phyloP scores from a whole-genome alignment of 1,284 basidiomycete genomes.

The Marasmius fiardii region DNA sequence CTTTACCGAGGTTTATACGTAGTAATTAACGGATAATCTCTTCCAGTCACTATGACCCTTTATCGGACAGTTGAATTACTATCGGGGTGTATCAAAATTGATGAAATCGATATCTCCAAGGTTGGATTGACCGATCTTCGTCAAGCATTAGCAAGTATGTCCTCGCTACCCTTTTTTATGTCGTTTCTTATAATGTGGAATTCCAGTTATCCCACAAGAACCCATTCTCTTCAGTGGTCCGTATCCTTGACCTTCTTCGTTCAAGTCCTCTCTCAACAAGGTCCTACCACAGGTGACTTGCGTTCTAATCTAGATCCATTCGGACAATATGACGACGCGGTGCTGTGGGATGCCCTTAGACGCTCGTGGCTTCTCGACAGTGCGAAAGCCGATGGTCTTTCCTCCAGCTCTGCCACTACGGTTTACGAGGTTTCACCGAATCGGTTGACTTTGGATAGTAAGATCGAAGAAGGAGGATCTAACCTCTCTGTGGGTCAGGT shows the following conservation, averaged over 20 bases:
- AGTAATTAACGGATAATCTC: slow-evolving; percentile 39
- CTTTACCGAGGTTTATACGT: slow-evolving; percentile 47
- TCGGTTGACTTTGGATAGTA: slow-evolving; percentile 5
- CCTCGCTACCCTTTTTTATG: neutral
- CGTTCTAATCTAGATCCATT: slow-evolving; percentile 75
- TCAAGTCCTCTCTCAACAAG: slow-evolving; percentile 2
- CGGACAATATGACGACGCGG: slow-evolving; percentile 50
- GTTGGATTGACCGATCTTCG: slow-evolving; percentile 47
- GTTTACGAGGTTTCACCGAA: neutral
- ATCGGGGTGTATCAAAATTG: slow-evolving; percentile 31
- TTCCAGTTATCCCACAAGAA: slow-evolving; percentile 46
- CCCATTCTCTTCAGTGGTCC: slow-evolving; percentile 48
- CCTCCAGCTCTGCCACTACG: neutral
- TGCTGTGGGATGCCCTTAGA: slow-evolving; percentile 59
- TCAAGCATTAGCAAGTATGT: slow-evolving; percentile 35
- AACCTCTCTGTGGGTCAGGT: slow-evolving; percentile 8
- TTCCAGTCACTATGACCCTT: slow-evolving; percentile 36
- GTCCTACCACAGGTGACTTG: slow-evolving; percentile 45
- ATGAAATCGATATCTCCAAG: slow-evolving; percentile 45
- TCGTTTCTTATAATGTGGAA: neutral
- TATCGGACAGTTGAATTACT: slow-evolving; percentile 40
- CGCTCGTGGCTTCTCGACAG: slow-evolving; percentile 52
- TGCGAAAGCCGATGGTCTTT: neutral
- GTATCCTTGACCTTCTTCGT: neutral
- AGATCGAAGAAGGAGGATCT: slow-evolving; percentile 6